phyloP scores from a whole-genome alignment of 352 stramenopile species.

The Blastocystis sp. region DNA sequence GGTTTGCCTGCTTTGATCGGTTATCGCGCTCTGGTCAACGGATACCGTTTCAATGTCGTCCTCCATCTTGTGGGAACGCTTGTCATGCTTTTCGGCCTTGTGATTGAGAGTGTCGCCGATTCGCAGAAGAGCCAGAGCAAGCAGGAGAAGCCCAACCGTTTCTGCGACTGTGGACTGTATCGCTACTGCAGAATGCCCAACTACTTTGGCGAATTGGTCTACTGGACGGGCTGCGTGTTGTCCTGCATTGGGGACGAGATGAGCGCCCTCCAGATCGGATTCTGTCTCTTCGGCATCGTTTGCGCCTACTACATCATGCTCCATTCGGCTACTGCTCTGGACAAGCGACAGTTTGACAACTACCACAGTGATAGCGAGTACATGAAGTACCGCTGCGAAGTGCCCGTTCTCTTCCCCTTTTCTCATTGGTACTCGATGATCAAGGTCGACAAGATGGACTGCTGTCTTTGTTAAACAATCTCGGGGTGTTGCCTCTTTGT shows the following conservation, averaged over 20 bases:
- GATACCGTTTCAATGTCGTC: neutral
- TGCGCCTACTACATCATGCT: neutral
- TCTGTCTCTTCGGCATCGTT: neutral
- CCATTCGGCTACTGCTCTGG: neutral
- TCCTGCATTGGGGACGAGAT: neutral
- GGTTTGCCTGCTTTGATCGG: neutral
- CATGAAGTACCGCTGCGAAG: neutral
- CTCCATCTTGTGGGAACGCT: neutral
- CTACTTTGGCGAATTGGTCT: conserved; percentile 18
- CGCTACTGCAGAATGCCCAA: neutral
- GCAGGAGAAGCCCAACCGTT: neutral
- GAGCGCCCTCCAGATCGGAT: neutral
- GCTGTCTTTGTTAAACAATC: too few species aligned
- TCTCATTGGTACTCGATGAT: neutral
- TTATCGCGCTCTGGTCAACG: neutral
- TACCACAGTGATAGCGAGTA: conserved; percentile 1
- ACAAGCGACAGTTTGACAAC: conserved; percentile 19
- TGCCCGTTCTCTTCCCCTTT: neutral
- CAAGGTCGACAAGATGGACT: too few species aligned
- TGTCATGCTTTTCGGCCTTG: neutral
- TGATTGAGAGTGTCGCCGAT: conserved; percentile 20
- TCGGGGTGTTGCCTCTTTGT: too few species aligned
- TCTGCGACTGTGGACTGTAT: neutral
- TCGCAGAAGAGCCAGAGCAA: neutral
- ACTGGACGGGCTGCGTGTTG: neutral